Base-by-base conservation (phyloP, 306 rosid genomes). In the Cucumis cinereus region DNA sequence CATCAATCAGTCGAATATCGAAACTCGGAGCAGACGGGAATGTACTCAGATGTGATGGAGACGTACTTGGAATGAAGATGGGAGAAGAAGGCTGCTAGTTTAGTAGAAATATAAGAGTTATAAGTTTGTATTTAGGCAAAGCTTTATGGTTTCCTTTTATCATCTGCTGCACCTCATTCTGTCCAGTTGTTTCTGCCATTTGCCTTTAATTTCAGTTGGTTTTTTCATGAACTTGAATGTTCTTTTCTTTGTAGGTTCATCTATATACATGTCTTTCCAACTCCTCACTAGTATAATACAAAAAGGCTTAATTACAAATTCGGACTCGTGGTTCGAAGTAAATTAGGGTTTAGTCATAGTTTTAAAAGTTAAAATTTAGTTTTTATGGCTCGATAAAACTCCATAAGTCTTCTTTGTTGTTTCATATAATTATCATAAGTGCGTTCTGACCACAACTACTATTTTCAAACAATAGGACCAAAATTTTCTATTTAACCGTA, bases 21-120 rank as follows among this genome's bases (percentile, higher is more conserved):
- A 80, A 89, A 87, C 80, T 82, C 96, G 4, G 98, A 88, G 38
- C 76, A 72, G 80, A 88, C 87, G 15, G 92, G 87, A 9, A 84
- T 89, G 90, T 90, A 87, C 87, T n/a, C 95, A 11, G 98, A 90
- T 85, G 93, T 90, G 53, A 95, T 95, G 99, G 97, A 90, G 79
- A 86, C 90, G 38, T 95, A 83, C 87, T 80, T 95, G 86, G 97
- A 95, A 89, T 93, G 85, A 93, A 86, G 50, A 11, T 60, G 43
- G 57, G 45, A 26, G 8, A 16, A 69, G 78, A 26, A 17, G 58
- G 68, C 16, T 68, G 77, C 59, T 40, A 77, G 79, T 83, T 59
- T 52, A 30, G 61, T 78, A 83, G 87, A 79, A 79, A 81, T 59
- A 26, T 71, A 71, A 71, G 75, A 7, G 75, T 45, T 26, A 49